Conservation (phyloP, 1,139 yeast genomes). For the Blastobotrys petasosporus region DNA sequence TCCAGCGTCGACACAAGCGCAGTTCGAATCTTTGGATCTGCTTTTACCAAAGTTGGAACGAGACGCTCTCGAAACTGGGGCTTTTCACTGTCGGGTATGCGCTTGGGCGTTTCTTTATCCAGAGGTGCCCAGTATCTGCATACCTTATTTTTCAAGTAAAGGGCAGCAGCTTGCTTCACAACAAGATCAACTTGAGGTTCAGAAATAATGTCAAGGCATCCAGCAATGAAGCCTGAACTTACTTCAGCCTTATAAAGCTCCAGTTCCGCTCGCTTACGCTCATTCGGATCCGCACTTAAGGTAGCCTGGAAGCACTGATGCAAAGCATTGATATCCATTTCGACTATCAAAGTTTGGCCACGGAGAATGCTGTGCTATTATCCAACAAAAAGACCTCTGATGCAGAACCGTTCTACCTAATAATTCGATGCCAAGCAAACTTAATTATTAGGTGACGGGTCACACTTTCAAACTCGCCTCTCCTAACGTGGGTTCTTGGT, state of each 20-base stretch:
- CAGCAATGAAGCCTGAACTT: slow-evolving; percentile 71
- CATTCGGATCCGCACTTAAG: slow-evolving; percentile 57
- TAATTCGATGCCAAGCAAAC: too few species aligned
- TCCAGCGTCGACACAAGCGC: slow-evolving; percentile 70
- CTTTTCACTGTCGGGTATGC: slow-evolving; percentile 63
- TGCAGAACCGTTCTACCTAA: too few species aligned
- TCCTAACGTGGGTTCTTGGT: too few species aligned
- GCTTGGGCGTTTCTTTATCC: slow-evolving; percentile 28
- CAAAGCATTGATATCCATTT: slow-evolving; percentile 62
- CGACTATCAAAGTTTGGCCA: too few species aligned
- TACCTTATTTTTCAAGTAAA: slow-evolving; percentile 76
- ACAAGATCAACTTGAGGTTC: slow-evolving; percentile 48
- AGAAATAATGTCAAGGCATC: slow-evolving; percentile 72
- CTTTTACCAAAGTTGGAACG: slow-evolving; percentile 42
- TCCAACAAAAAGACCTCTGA: too few species aligned
- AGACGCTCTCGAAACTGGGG: slow-evolving; percentile 62
- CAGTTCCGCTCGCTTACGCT: slow-evolving; percentile 64
- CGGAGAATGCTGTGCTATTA: too few species aligned
- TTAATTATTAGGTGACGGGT: too few species aligned
- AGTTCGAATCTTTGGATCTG: slow-evolving; percentile 41
- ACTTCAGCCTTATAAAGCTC: slow-evolving; percentile 53
- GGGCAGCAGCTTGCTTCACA: slow-evolving; percentile 74
- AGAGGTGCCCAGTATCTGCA: slow-evolving; percentile 54
- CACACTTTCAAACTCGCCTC: too few species aligned
- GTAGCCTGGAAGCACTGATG: slow-evolving; percentile 81